A percentile compares a stretch with the other conserved stretches of the same genome.
Conservation (phyloP, 1,284 basidiomycete genomes). For the Paramarasmius palmivorus region DNA sequence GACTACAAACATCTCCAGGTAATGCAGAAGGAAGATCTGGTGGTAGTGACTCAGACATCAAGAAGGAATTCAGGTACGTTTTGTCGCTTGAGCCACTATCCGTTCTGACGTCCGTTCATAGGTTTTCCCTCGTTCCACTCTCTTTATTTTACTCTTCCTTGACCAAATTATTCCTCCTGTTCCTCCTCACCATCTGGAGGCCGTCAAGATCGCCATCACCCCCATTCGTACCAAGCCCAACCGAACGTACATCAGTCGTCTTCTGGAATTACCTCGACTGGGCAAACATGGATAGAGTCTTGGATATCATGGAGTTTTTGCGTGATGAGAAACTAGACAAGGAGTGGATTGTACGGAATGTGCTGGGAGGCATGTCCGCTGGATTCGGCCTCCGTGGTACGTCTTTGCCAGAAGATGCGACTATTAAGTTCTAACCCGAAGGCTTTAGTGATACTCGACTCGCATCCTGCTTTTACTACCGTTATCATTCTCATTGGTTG, state of each 20-base stretch:
- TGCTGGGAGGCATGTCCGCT: conserved; percentile 82
- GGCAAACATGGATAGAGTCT: conserved; percentile 31
- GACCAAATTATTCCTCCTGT: conserved; percentile 83
- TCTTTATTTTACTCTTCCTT: conserved; percentile 86
- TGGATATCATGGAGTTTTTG: conserved; percentile 45
- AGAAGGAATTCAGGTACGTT: conserved; percentile 53
- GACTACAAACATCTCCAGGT: conserved; percentile 23
- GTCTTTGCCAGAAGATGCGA: conserved; percentile 13
- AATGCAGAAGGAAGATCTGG: conserved; percentile 24
- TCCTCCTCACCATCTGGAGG: conserved; percentile 83
- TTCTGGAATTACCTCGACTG: conserved; percentile 18
- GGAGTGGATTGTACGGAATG: conserved; percentile 83
- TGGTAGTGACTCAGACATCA: conserved; percentile 48
- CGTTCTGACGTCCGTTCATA: conserved; percentile 26
- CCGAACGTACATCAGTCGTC: conserved; percentile 13
- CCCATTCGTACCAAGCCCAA: conserved; percentile 15
- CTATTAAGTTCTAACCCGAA: neutral
- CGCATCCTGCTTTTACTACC: conserved; percentile 76
- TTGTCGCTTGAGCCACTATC: conserved; percentile 1
- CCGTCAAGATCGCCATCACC: conserved; percentile 35
- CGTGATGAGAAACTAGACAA: conserved; percentile 74
- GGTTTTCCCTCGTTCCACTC: conserved; percentile 75
- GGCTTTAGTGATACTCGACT: conserved; percentile 67
- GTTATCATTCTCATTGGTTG: conserved; percentile 78
- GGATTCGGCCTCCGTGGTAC: conserved; percentile 49